Conservation (phyloP, 73 alveolate genomes). For the Paraurostyla sp. region DNA sequence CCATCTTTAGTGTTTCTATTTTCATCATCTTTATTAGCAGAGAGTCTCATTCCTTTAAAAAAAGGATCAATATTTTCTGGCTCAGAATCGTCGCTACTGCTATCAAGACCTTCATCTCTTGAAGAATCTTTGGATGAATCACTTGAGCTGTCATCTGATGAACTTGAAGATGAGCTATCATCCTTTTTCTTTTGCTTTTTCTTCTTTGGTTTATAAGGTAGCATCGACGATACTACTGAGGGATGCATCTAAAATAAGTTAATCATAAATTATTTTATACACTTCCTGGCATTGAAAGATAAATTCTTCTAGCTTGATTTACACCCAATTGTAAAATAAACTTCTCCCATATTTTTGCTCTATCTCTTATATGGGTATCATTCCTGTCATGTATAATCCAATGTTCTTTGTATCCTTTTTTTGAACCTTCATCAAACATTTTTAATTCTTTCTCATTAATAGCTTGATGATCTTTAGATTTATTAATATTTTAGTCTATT, state of each 20-base stretch:
- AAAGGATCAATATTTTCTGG: neutral
- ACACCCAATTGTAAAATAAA: conserved; percentile 10
- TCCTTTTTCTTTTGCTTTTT: neutral
- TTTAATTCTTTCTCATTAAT: neutral
- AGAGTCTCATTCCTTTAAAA: too few species aligned
- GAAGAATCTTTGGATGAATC: conserved; percentile 6
- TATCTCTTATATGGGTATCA: conserved; percentile 13
- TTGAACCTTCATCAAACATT: neutral
- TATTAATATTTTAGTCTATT: too few species aligned
- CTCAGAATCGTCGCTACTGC: neutral
- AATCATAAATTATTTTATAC: neutral
- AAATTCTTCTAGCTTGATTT: conserved; percentile 3
- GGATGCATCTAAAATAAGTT: neutral
- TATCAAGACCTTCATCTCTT: conserved; percentile 5
- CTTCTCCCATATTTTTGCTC: conserved; percentile 14
- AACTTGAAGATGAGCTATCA: neutral
- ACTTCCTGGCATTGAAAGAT: conserved; percentile 55
- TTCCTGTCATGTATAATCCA: conserved; percentile 3
- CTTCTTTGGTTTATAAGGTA: conserved; percentile 21
- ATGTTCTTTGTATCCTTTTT: neutral
- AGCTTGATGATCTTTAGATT: too few species aligned
- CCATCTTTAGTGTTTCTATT: neutral
- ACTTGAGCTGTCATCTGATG: conserved; percentile 17
- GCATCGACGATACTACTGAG: neutral
- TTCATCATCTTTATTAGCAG: neutral